These are phyloP conservation scores for Termitomyces sp. DNA, from an alignment of 768 basidiomycete genomes.

Conservation along the genomic window DNA sequence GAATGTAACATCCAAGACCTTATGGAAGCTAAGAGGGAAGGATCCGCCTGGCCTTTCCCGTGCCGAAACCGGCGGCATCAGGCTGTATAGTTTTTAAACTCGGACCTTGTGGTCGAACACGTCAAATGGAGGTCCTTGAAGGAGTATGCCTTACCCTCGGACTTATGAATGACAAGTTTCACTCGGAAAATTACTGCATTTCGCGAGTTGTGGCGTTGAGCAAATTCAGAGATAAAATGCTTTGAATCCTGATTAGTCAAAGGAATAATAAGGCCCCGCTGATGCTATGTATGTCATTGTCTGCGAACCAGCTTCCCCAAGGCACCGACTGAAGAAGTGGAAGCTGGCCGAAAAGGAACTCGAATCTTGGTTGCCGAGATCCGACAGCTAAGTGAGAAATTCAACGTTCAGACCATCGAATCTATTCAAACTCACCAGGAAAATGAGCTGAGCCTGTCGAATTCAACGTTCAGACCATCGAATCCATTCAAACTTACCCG, in stretches of 20 bases:
- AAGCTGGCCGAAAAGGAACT: slow-evolving; percentile 6
- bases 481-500: not conserved
- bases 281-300: not conserved
- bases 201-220: slow-evolving; percentile 11
- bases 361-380: slow-evolving; percentile 8
- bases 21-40: not conserved
- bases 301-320: slow-evolving; percentile 3
- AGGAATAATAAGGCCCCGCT: not conserved
- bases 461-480: not conserved
- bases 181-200: not conserved
- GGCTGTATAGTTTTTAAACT: not conserved
- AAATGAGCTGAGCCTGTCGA: slow-evolving; percentile 2
- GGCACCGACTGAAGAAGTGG: slow-evolving; percentile 11
- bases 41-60: not conserved
- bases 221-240: not conserved
- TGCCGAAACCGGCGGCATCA: slow-evolving; percentile 10
- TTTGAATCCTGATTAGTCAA: not conserved
- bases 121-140: not conserved
- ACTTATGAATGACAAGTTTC: not conserved
- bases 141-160: not conserved
- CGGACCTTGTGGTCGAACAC: not conserved
- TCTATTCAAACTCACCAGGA: not conserved
- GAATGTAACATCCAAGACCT: not conserved
- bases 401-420: not conserved
- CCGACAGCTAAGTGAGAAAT: not conserved